Evolutionary conservation across 306 rosid species (phyloP), one percentile per base, ranked within the genome.

Genomic region (Mimosa bimucronata): DNA sequence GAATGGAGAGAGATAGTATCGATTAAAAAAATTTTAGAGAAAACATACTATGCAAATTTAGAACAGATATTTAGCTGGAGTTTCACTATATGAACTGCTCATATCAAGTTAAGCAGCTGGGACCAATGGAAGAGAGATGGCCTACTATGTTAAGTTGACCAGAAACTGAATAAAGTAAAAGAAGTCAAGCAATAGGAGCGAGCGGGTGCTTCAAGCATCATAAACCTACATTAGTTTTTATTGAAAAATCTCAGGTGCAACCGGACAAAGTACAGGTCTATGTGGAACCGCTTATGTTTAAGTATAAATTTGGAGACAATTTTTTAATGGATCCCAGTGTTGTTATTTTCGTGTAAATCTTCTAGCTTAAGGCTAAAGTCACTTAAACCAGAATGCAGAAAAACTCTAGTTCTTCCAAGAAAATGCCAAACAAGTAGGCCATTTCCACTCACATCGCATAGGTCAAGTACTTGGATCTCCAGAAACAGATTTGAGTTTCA

Each of bases 91-190:
- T 71, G 82, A 85, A 52, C 31, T 53, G 68, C 85, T 82, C 30
- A 80, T 87, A 11, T 86, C 90, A 45, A 82, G 81, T 65, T 82
- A 83, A n/a, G 86, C 71, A 41, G 13, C 23, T 37, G 83, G 85
- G 50, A 77, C 77, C 72, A 87, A 85, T 23, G 75, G 88, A 70
- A 73, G 79, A 73, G 88, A 82, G 46, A 82, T 73, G 10, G 5
- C 38, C 38, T 34, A 34, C 38, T 34, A 34, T 34, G 38, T 34
- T 34, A 34, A 46, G 41, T 30, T 48, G 45, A 38, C 55, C 40
- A 25, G 19, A 45, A 46, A 46, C 28, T 18, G 14, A 38, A 66
- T 37, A 19, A 66, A n/a, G 73, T 40, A 19, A 38, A 37, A 3
- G 5, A 67, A 38, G 50, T 28, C 57, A 16, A 6, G 9, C 26